phyloP scores from a whole-genome alignment of 1,284 basidiomycete species.

The Irpex rosettiformis region DNA sequence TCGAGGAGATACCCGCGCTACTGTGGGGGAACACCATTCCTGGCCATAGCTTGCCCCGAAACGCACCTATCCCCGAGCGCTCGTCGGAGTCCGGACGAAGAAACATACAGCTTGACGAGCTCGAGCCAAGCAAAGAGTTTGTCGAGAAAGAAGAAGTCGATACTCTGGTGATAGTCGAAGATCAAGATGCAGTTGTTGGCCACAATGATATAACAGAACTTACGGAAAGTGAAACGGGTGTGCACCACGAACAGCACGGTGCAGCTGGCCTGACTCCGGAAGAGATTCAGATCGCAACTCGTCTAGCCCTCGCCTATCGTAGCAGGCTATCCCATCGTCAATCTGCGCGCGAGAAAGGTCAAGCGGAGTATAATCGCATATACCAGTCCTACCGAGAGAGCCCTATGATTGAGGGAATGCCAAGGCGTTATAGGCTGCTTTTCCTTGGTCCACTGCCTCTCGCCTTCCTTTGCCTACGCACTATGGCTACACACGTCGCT shows the following conservation, averaged over 20 bases:
- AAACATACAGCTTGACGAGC: too few species aligned
- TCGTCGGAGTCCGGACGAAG: too few species aligned
- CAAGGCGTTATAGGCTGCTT: conserved; percentile 35
- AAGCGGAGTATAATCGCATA: neutral
- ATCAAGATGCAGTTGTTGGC: neutral
- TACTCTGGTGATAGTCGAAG: too few species aligned
- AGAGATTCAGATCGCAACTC: neutral
- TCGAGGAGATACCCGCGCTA: neutral
- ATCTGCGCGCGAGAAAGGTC: neutral
- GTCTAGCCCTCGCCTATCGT: neutral
- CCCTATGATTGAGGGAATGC: conserved; percentile 20
- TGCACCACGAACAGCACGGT: neutral
- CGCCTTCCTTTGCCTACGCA: conserved; percentile 42
- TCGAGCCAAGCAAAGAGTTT: too few species aligned
- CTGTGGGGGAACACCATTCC: neutral
- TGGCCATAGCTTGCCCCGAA: neutral
- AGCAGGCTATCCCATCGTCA: neutral
- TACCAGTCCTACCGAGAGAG: neutral
- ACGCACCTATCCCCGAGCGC: too few species aligned
- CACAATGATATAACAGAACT: neutral
- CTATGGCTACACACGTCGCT: conserved; percentile 26
- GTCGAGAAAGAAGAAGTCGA: too few species aligned
- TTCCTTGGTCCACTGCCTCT: conserved; percentile 51
- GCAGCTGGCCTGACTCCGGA: neutral
- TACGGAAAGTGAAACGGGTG: neutral